phyloP scores from a whole-genome alignment of 2,329 filamentous ascomycete species.

The Chaetomiaceae sp. region DNA sequence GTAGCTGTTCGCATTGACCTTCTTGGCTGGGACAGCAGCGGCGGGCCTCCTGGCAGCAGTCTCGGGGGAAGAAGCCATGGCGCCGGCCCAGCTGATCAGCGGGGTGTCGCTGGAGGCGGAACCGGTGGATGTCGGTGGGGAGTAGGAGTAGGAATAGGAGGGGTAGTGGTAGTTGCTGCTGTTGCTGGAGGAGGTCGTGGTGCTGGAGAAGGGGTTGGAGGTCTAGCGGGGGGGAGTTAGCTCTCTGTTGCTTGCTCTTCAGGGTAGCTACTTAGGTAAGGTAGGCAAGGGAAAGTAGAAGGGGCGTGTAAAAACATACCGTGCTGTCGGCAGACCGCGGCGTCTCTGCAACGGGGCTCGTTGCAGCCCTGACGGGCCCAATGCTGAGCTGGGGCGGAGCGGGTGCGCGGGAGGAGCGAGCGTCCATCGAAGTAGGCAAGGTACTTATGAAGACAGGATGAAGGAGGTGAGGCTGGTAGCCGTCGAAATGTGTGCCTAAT shows the following conservation, averaged over 20 bases:
- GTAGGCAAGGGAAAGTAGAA: background rate
- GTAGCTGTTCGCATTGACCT: constrained; percentile 48
- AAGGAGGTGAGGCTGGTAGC: no score
- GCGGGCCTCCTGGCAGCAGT: background rate
- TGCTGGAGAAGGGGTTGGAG: background rate
- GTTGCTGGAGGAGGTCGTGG: background rate
- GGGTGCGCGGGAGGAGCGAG: constrained; percentile 1
- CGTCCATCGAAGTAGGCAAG: constrained; percentile 8
- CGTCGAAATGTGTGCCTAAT: no score
- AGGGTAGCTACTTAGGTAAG: background rate
- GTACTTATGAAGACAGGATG: no score
- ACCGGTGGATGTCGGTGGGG: background rate
- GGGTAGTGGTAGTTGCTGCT: background rate
- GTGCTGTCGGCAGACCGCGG: constrained; percentile 7
- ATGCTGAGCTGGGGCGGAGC: constrained; percentile 3
- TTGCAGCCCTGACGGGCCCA: constrained; percentile 15
- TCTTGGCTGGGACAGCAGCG: constrained; percentile 12
- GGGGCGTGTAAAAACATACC: constrained; percentile 7
- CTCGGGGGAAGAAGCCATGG: background rate
- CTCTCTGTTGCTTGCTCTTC: background rate
- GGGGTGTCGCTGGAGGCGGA: constrained; percentile 6
- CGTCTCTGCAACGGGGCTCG: background rate
- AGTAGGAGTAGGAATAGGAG: background rate
- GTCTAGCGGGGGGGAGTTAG: background rate
- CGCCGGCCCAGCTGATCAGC: background rate